phyloP scores from a whole-genome alignment of 768 basidiomycete species.

The Tulasnella sp. region DNA sequence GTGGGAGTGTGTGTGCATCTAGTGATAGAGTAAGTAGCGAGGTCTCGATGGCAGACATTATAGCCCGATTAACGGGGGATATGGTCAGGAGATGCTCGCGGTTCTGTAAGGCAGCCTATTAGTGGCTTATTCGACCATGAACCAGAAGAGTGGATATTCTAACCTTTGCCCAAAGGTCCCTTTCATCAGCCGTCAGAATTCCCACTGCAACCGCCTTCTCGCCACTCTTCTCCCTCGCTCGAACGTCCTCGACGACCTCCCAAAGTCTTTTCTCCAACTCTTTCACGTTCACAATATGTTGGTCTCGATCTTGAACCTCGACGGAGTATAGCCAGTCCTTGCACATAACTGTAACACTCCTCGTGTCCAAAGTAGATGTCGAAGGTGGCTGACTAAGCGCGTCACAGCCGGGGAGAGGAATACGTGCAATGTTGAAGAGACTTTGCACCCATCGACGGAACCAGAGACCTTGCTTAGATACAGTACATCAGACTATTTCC shows the following conservation, averaged over 20 bases:
- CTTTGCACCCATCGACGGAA: slow-evolving; percentile 22
- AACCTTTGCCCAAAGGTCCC: slow-evolving; percentile 75
- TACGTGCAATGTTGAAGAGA: slow-evolving; percentile 62
- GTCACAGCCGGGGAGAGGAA: slow-evolving; percentile 61
- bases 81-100: slow-evolving; percentile 55
- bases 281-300: slow-evolving; percentile 27
- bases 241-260: slow-evolving; percentile 46
- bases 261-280: slow-evolving; percentile 38
- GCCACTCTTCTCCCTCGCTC: slow-evolving; percentile 35
- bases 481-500: slow-evolving; percentile 4
- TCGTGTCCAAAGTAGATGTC: slow-evolving; percentile 36
- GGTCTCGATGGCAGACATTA: slow-evolving; percentile 53
- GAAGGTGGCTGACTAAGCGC: slow-evolving; percentile 41
- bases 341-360: slow-evolving; percentile 55
- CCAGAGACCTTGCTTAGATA: slow-evolving; percentile 20
- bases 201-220: slow-evolving; percentile 54
- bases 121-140: not conserved
- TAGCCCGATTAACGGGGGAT: slow-evolving; percentile 50
- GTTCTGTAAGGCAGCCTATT: slow-evolving; percentile 40
- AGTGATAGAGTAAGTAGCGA: slow-evolving; percentile 72
- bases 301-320: slow-evolving; percentile 44
- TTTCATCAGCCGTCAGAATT: slow-evolving; percentile 62
- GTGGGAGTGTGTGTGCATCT: slow-evolving; percentile 53
- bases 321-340: slow-evolving; percentile 74
- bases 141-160: slow-evolving; percentile 20